A percentile compares a stretch with the other conserved stretches of the same genome.
phyloP scores from a whole-genome alignment of 148 eudicot genomes.

The Nepenthes mirabilis region DNA sequence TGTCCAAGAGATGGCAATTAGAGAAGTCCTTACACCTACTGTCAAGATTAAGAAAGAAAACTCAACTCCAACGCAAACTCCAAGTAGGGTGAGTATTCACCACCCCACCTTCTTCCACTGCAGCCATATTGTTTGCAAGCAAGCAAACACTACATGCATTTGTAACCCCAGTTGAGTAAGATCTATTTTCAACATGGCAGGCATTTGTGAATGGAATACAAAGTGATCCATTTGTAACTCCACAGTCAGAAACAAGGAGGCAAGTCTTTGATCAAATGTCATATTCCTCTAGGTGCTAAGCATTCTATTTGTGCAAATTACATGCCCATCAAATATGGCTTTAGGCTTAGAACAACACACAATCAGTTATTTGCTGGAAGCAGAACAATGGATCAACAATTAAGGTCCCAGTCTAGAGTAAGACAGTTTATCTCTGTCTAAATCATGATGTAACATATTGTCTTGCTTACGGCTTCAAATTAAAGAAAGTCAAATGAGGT shows the following conservation, averaged over 20 bases:
- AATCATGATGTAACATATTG: too few species aligned
- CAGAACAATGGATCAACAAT: too few species aligned
- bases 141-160: neutral
- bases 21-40: constrained; percentile 27
- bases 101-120: neutral
- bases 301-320: too few species aligned
- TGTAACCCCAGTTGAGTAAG: neutral
- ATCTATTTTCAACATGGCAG: constrained; percentile 21
- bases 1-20: constrained; percentile 21
- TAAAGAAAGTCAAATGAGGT: too few species aligned
- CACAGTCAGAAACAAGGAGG: constrained; percentile 37
- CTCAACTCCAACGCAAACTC: constrained; percentile 22
- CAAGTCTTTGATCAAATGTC: constrained; percentile 3
- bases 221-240: constrained; percentile 20
- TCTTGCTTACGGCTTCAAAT: too few species aligned
- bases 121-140: neutral
- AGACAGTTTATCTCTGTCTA: too few species aligned
- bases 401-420: too few species aligned
- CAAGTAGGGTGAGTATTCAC: constrained; percentile 32
- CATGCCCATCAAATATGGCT: too few species aligned
- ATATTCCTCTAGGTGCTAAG: too few species aligned
- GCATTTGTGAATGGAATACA: constrained; percentile 25
- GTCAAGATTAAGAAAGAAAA: constrained; percentile 29
- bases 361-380: too few species aligned
- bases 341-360: too few species aligned